Evolutionary conservation across 495 filamentous ascomycete species (phyloP), one percentile per base, ranked within the genome.

Genomic region (Neurospora sp.): DNA sequence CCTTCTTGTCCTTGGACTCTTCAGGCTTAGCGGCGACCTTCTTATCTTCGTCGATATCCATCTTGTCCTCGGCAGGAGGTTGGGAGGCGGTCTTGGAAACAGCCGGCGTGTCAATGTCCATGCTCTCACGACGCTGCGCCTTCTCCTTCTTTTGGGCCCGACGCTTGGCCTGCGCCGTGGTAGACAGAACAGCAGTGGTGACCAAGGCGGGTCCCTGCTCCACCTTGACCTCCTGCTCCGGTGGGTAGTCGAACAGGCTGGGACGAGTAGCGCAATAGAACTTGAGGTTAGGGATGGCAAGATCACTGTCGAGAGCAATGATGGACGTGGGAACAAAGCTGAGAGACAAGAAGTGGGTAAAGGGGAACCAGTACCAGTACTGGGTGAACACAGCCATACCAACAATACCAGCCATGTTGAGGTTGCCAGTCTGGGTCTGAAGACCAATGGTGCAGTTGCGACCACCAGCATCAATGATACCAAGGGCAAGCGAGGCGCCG

Each of bases 341-440:
- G 73, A 98, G 86, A 0, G 94, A 95, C 27, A 99, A 82, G 89
- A 99, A 99, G 82, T 98, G 96, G 35, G 96, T 97, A 76, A 98
- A 89, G 68, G 96, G 96, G 89, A 99, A 99, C 96, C 96, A 99
- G 83, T 99, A 99, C 96, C 96, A 99, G 84, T 99, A 99, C 81
- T 99, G 96, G 8, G 93, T 96, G 84, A 99, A 99, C 38, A 99
- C 92, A 48, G 94, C 94, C 89, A 97, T 97, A 74, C 96, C 96
- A 27, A 99, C 94, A 72, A 98, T 96, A 72, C 93, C 96, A 20
- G 93, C 88, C 93, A 98, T 96, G 84, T 98, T 98, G 73, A 99
- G 87, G 77, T 97, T 99, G 71, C 96, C 96, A 0, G 96, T 97
- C 83, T 96, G 95, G 2, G 96, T 99, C 80, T 98, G 96, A 4